Conservation (phyloP, 495 filamentous ascomycete genomes). For the Achaetomiella virescens region DNA sequence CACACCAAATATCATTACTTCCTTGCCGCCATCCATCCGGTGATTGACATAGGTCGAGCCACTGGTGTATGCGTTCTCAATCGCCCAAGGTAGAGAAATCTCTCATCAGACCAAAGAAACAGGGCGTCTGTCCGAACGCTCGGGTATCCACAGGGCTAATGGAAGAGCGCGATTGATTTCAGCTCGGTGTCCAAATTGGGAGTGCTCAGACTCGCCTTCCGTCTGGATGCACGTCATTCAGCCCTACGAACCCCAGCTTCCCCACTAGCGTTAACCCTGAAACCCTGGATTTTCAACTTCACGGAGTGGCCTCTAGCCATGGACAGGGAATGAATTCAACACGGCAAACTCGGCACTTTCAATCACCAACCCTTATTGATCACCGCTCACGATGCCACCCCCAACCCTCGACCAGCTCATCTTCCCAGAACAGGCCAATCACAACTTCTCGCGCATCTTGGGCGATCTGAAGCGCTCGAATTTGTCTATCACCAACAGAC, state of each 20-base stretch:
- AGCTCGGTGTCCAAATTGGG: no score
- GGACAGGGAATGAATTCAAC: not conserved
- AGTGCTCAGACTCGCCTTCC: not conserved
- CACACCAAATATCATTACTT: no score
- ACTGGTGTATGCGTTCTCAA: no score
- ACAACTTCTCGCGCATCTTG: slow-evolving; percentile 49
- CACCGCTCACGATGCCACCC: slow-evolving; percentile 12
- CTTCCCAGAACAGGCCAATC: slow-evolving; percentile 46
- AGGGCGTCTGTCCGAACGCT: no score
- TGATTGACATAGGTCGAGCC: no score
- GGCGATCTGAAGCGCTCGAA: slow-evolving; percentile 61
- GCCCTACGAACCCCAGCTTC: slow-evolving; percentile 2
- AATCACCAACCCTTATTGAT: not conserved
- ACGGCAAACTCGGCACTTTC: not conserved
- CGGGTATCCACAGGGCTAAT: no score
- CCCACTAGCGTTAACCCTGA: not conserved
- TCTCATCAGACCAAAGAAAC: no score
- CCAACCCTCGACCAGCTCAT: slow-evolving; percentile 38
- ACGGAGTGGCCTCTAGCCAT: no score
- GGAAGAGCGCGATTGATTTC: no score
- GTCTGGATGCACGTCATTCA: slow-evolving; percentile 1
- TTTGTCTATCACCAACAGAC: slow-evolving; percentile 73
- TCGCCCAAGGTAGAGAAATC: no score
- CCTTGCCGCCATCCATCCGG: no score
- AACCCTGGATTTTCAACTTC: not conserved